Evolutionary conservation across 345 rosid species (phyloP).

Genomic region (Ceriops zippeliana): DNA sequence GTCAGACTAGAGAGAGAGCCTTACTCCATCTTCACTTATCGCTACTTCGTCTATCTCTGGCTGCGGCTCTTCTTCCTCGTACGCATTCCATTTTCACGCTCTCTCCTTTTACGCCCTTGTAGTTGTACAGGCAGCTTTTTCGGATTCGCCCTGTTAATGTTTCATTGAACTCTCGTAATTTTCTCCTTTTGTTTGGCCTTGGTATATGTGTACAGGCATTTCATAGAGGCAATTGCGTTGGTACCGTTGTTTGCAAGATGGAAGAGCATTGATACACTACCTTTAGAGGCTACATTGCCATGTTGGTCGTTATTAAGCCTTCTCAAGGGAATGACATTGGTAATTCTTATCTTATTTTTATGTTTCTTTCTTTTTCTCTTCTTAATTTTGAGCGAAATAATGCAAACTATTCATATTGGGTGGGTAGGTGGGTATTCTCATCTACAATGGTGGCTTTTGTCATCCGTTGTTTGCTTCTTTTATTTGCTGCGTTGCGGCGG

Average conservation of each 20-base stretch:
- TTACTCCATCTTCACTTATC: slow-evolving; percentile 93
- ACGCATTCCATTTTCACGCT: slow-evolving; percentile 1
- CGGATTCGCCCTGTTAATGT: not conserved
- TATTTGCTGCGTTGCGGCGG: not conserved
- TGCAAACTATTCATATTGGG: no score
- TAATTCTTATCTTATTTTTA: slow-evolving; percentile 19
- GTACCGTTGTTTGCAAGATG: slow-evolving; percentile 58
- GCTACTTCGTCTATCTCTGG: slow-evolving; percentile 94
- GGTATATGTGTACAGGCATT: not conserved
- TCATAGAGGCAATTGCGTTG: not conserved
- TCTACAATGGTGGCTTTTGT: no score
- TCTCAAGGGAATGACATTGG: slow-evolving; percentile 88
- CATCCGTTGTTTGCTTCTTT: no score
- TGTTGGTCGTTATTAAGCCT: slow-evolving; percentile 87
- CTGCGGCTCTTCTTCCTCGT: slow-evolving; percentile 90
- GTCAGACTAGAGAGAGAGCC: slow-evolving; percentile 42
- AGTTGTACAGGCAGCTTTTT: not conserved
- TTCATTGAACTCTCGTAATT: not conserved
- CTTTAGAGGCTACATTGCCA: slow-evolving; percentile 89
- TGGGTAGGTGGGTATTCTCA: no score
- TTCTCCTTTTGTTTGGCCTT: no score
- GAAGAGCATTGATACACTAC: slow-evolving; percentile 77
- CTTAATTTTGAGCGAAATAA: no score
- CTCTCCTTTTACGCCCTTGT: not conserved
- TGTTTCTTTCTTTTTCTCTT: not conserved